A percentile compares a stretch with the other conserved stretches of the same genome.
Conservation (phyloP, 73 alveolate species). For the Tetrahymena thermophila region DNA sequence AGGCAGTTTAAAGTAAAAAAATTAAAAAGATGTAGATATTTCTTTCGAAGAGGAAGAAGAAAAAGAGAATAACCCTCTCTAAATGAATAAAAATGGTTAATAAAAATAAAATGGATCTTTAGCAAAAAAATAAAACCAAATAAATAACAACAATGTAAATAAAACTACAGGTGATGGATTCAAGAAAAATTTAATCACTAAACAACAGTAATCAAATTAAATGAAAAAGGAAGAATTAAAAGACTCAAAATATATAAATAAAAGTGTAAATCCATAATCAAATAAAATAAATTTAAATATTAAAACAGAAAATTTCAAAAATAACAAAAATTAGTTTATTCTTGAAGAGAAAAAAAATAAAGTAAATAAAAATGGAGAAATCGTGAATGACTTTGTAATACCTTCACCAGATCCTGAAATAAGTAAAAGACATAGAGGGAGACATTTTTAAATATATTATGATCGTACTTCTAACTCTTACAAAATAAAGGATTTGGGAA, state of each 20-base stretch:
- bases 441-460: slow-evolving; percentile 30
- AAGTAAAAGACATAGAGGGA: slow-evolving; percentile 46
- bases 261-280: background rate
- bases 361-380: background rate
- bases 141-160: background rate
- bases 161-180: background rate
- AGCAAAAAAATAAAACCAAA: background rate
- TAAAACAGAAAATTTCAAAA: background rate
- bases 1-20: background rate
- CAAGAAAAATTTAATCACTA: background rate
- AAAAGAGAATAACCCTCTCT: background rate
- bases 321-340: background rate
- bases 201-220: background rate
- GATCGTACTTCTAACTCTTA: slow-evolving; percentile 10
- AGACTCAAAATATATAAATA: background rate
- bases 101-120: background rate
- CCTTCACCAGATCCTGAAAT: slow-evolving; percentile 30
- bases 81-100: background rate
- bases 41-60: background rate
- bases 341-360: background rate
- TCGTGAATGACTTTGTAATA: slow-evolving; percentile 46
- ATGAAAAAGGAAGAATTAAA: background rate
- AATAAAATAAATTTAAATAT: background rate
- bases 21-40: background rate
- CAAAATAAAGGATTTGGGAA: slow-evolving; percentile 65